Percentiles rank a stretch among this genome's conserved stretches.
phyloP scores from a whole-genome alignment of 1,139 yeast genomes.

The Geotrichum reessii region DNA sequence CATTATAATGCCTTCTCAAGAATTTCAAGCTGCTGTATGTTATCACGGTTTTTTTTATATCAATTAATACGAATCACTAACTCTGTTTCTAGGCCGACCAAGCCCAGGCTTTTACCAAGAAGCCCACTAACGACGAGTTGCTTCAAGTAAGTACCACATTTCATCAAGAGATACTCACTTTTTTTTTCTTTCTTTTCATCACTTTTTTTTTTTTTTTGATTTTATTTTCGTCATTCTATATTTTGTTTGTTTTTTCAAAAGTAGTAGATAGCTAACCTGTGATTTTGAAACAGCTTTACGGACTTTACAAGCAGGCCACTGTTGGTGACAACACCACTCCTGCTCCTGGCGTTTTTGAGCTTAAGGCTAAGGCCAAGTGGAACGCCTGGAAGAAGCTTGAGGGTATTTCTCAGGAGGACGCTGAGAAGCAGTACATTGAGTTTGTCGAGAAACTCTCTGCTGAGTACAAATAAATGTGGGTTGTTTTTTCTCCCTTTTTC shows the following conservation, averaged over 20 bases:
- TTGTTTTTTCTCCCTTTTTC: neutral
- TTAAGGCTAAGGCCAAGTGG: slow-evolving; percentile 97
- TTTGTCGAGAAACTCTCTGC: slow-evolving; percentile 64
- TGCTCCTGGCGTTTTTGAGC: slow-evolving; percentile 78
- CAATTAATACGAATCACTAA: neutral
- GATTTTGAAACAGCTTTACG: slow-evolving; percentile 55
- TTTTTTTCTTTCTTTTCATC: neutral
- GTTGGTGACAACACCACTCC: slow-evolving; percentile 86
- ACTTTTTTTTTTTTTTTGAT: slow-evolving; percentile 44
- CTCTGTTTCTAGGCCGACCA: slow-evolving; percentile 55
- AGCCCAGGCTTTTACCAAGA: slow-evolving; percentile 65
- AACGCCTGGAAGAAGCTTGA: slow-evolving; percentile 87
- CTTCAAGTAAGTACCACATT: slow-evolving; percentile 32
- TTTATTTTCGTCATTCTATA: no score
- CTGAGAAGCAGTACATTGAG: slow-evolving; percentile 78
- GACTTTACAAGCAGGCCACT: slow-evolving; percentile 93
- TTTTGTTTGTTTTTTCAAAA: no score
- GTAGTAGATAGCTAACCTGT: no score
- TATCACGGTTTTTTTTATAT: neutral
- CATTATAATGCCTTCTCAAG: slow-evolving; percentile 7
- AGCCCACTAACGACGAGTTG: slow-evolving; percentile 84
- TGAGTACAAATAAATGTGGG: slow-evolving; percentile 36
- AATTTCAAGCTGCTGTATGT: slow-evolving; percentile 3
- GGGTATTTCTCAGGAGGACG: slow-evolving; percentile 84
- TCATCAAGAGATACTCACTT: neutral